phyloP scores from a whole-genome alignment of 2,329 filamentous ascomycete species.

The Orbilia blumenaviensis region DNA sequence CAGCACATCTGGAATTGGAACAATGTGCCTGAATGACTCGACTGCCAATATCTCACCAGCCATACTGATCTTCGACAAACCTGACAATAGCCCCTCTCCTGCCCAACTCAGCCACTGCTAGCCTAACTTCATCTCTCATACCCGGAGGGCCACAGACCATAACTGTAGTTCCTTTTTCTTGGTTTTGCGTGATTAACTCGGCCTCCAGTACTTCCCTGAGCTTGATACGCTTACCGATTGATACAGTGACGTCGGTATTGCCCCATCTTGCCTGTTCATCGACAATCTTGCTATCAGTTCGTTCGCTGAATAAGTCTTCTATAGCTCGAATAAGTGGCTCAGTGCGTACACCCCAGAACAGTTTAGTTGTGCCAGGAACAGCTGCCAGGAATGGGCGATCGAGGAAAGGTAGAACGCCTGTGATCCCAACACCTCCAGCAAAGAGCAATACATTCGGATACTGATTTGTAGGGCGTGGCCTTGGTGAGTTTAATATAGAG shows the following conservation, averaged over 20 bases:
- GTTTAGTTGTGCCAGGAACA: not conserved
- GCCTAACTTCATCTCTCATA: conserved; percentile 6
- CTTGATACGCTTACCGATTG: not conserved
- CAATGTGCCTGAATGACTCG: too few species aligned
- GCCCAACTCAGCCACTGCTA: not conserved
- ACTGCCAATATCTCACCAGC: not conserved
- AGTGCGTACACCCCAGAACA: conserved; percentile 14
- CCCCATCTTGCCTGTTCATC: conserved; percentile 3
- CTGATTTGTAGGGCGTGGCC: conserved; percentile 6
- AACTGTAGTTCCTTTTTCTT: not conserved
- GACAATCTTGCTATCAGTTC: not conserved
- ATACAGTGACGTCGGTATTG: not conserved
- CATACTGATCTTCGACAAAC: conserved; percentile 12
- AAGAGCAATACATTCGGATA: conserved; percentile 58
- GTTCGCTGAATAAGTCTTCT: not conserved
- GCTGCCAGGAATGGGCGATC: not conserved
- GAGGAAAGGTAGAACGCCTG: conserved; percentile 57
- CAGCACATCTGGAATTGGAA: too few species aligned
- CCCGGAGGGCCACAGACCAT: conserved; percentile 4
- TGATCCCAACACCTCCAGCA: conserved; percentile 60
- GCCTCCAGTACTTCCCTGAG: not conserved
- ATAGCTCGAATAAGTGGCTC: not conserved
- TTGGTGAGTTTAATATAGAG: conserved; percentile 30
- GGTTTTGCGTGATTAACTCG: not conserved
- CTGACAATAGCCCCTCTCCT: not conserved